phyloP scores from a whole-genome alignment of 805 yeast genomes.

The Myxozyma sirexii region DNA sequence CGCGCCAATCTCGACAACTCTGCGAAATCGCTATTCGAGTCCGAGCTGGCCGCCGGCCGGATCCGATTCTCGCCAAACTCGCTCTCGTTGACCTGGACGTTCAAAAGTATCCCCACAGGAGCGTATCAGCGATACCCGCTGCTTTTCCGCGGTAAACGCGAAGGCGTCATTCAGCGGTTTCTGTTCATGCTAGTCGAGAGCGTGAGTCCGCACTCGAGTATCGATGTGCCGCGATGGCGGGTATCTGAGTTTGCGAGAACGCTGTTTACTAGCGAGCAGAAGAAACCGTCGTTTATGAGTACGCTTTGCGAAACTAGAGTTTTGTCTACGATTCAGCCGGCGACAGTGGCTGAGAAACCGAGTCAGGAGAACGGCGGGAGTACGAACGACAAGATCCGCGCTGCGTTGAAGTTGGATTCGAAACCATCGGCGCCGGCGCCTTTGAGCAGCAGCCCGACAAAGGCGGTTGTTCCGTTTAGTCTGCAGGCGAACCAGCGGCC shows the following conservation, averaged over 20 bases:
- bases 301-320: slow-evolving; percentile 1
- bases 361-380: background rate
- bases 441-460: background rate
- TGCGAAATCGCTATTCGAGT: background rate
- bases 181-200: background rate
- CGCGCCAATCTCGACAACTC: background rate
- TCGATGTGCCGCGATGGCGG: slow-evolving; percentile 4
- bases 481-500: background rate
- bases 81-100: background rate
- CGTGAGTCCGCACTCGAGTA: background rate
- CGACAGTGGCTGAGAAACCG: background rate
- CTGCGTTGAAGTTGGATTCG: background rate
- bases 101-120: background rate
- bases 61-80: background rate
- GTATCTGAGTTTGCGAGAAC: slow-evolving; percentile 1
- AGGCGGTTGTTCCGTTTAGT: background rate
- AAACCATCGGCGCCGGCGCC: background rate
- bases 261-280: background rate
- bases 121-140: background rate
- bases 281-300: background rate
- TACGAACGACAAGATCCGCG: background rate
- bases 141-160: background rate
- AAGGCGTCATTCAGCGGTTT: background rate
- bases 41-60: background rate
- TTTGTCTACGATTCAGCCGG: too few species aligned